Evolutionary conservation across 495 filamentous ascomycete genomes (phyloP), one percentile per base, ranked within the genome.

Genomic region (Lentithecium fluviatile): DNA sequence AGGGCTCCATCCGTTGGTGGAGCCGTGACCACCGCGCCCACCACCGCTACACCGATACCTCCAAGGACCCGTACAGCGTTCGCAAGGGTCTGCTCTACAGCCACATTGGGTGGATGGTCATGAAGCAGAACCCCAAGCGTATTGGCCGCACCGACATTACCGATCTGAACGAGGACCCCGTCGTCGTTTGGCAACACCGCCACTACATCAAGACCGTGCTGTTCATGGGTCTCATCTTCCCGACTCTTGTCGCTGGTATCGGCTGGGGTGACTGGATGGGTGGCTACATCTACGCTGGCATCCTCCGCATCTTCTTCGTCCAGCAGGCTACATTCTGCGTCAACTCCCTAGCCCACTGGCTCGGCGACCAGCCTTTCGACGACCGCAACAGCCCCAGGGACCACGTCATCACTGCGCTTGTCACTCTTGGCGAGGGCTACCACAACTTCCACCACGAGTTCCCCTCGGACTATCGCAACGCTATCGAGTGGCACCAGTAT

Each of bases 381-480:
- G 94, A 98, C 84, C 91, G 92, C 75, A 97, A 98, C 85, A 94
- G 89, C 56, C 94, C 94, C 62, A 88, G 94, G 70, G 94, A 98
- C 72, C 94, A 97, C 76, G 83, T 96, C 71, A 86, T 98, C 75
- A 98, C 94, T 45, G 94, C 94, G 48, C 77, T 98, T 12, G 89
- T 95, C 56, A 98, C 94, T 46, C 90, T 98, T 26, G 94, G 94
- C 49, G 94, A 98, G 75, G 94, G 94, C 51, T 98, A 98, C 80
- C 92, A 97, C 83, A 96, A 96, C 80, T 98, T 98, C 85, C 94
- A 98, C 80, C 94, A 98, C 82, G 94, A 98, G 73, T 98, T 98
- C 79, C 94, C 94, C 52, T 95, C 90, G 13, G 94, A 98, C 75
- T 97, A 96, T 87, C 90, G 94, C 73, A 98, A 98, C 75, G 94